Evolutionary conservation across 495 filamentous ascomycete species (phyloP), one percentile per base, ranked within the genome.

Genomic region (Venustampulla echinocandica): DNA sequence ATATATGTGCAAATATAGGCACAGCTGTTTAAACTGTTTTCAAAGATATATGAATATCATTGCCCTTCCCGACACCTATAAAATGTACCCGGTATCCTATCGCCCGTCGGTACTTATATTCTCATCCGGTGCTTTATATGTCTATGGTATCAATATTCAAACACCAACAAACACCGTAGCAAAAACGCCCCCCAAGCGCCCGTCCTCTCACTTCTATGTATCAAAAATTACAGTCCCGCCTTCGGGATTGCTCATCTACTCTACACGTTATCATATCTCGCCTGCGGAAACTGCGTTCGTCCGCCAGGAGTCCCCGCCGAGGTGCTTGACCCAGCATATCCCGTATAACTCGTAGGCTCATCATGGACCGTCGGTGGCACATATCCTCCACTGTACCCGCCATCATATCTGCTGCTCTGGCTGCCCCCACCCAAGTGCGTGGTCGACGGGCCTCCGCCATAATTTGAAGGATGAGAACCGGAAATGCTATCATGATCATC

Each of bases 351-450:
- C 15, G 48, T 44, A 35, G 30, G 25, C 10, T 58, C 55, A 42
- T 55, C 51, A 21, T 56, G 53, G 4, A 58, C 55, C 13, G 19
- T 14, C 6, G 55, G 55, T n/a, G 48, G 48, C n/a, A 35, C 37
- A 23, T 54, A 54, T 17, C 42, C 41, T 24, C 47, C 48, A 10
- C 30, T 37, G 23, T 53, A 56, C 17, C 37, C 42, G 6, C 18
- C 25, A 14, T 42, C 40, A 17, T 50, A 54, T 39, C 45, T 36
- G 13, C 22, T 41, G 1, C 47, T 46, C 39, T 35, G 33, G 18
- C 7, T 21, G 17, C 27, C 27, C 2, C 9, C 11, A 19, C 27
- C 27, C 7, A 30, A 30, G n/a, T 30, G 27, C n/a, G 42, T 11
- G 18, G n/a, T 10, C 11, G 37, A 27, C 2, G 46, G 42, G 3